These are phyloP conservation scores for Sclerotinia borealis DNA, from an alignment of 2,329 filamentous ascomycete genomes.

Conservation along the genomic window DNA sequence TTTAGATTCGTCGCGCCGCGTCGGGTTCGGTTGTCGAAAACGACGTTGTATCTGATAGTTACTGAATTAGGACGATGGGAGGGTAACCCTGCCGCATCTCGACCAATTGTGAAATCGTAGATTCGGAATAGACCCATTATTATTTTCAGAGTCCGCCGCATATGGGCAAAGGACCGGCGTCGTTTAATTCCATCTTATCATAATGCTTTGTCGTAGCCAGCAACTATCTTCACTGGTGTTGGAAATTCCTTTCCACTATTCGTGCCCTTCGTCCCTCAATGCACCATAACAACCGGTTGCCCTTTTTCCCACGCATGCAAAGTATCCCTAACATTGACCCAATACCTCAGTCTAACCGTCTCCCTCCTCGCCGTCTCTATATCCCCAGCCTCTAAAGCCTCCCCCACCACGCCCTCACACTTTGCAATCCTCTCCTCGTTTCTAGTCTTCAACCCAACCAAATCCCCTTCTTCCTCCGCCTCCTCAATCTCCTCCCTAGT, in stretches of 20 bases:
- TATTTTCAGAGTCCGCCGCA: neutral
- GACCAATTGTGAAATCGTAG: neutral
- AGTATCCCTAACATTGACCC: slow-evolving; percentile 79
- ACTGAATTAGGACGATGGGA: neutral
- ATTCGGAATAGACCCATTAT: neutral
- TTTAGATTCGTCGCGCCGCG: too few relatives aligned
- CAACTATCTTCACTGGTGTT: neutral
- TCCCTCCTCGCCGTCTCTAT: slow-evolving; percentile 61
- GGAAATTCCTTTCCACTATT: neutral
- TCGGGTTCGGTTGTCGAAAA: neutral
- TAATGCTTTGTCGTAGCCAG: neutral
- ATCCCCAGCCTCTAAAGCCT: slow-evolving; percentile 61
- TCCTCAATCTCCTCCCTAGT: slow-evolving; percentile 70
- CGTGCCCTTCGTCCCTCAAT: slow-evolving; percentile 32
- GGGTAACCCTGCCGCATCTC: neutral
- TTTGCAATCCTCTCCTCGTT: slow-evolving; percentile 63
- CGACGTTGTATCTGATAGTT: neutral
- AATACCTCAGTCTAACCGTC: slow-evolving; percentile 77
- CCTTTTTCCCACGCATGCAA: slow-evolving; percentile 81
- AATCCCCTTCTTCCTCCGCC: slow-evolving; percentile 59
- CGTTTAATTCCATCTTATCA: neutral
- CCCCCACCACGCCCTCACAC: slow-evolving; percentile 57
- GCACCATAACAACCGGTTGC: slow-evolving; percentile 48
- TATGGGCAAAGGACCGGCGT: too few relatives aligned
- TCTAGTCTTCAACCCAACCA: slow-evolving; percentile 50